phyloP scores from a whole-genome alignment of 2,329 filamentous ascomycete species.

The Volutella citrinella region DNA sequence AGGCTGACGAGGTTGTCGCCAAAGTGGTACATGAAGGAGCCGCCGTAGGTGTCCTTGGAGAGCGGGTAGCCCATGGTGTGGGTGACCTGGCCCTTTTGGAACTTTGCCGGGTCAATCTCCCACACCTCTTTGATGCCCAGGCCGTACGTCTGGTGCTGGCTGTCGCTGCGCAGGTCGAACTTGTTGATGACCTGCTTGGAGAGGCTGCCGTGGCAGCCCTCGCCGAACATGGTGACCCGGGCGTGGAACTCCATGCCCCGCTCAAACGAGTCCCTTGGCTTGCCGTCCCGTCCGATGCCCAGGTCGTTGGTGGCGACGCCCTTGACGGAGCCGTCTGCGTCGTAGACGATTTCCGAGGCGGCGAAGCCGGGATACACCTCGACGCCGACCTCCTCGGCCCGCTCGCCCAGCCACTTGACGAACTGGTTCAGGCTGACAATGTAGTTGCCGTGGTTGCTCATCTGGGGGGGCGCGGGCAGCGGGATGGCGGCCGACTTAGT shows the following conservation, averaged over 20 bases:
- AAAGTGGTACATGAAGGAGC: slow-evolving; percentile 99
- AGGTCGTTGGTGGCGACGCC: slow-evolving; percentile 96
- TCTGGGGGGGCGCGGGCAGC: slow-evolving; percentile 87
- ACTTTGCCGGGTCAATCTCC: slow-evolving; percentile 93
- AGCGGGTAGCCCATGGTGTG: slow-evolving; percentile 95
- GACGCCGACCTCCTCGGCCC: slow-evolving; percentile 93
- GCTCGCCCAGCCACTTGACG: slow-evolving; percentile 91
- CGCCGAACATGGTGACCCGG: slow-evolving; percentile 82
- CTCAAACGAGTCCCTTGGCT: slow-evolving; percentile 87
- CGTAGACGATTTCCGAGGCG: slow-evolving; percentile 88
- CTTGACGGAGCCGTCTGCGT: slow-evolving; percentile 79
- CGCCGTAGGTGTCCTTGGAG: slow-evolving; percentile 85
- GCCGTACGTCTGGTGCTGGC: slow-evolving; percentile 92
- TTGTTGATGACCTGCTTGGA: slow-evolving; percentile 95
- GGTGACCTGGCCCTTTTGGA: slow-evolving; percentile 77
- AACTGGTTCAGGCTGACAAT: slow-evolving; percentile 96
- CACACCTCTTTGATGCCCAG: slow-evolving; percentile 95
- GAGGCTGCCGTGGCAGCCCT: slow-evolving; percentile 93
- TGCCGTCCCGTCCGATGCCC: slow-evolving; percentile 76
- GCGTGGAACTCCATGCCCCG: slow-evolving; percentile 98
- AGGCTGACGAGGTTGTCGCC: slow-evolving; percentile 94
- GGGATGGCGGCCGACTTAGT: slow-evolving; percentile 77
- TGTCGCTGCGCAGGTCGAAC: slow-evolving; percentile 84
- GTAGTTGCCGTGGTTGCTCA: slow-evolving; percentile 98
- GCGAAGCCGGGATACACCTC: slow-evolving; percentile 97